Evolutionary conservation across 768 basidiomycete genomes (phyloP).

Genomic region (Fomitopsis pulvina): DNA sequence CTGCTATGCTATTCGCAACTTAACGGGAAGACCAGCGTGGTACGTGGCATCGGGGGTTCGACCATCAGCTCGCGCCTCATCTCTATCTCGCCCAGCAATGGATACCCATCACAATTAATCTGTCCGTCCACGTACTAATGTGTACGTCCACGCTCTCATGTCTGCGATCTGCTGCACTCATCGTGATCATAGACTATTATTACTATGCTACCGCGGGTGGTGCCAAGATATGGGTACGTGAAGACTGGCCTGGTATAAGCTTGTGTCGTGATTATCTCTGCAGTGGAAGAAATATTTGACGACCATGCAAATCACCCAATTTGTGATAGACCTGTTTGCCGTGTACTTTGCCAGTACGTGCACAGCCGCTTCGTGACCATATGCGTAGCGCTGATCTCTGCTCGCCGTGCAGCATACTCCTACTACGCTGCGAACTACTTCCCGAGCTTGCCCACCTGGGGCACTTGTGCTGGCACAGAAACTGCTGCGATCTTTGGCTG

Average conservation of each 20-base stretch:
- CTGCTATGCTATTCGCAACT: constrained; percentile 92
- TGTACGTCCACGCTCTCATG: constrained; percentile 47
- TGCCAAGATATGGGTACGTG: constrained; percentile 86
- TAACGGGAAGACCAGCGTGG: constrained; percentile 90
- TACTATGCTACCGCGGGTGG: constrained; percentile 98
- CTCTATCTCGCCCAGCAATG: constrained; percentile 64
- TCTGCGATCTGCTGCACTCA: neutral
- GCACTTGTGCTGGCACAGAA: constrained; percentile 86
- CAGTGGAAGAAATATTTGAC: constrained; percentile 99
- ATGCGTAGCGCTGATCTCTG: neutral
- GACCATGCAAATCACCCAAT: constrained; percentile 94
- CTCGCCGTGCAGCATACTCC: constrained; percentile 51
- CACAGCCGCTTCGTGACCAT: neutral
- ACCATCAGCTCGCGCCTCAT: neutral
- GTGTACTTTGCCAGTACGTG: constrained; percentile 94
- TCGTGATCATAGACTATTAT: constrained; percentile 76
- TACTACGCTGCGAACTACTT: constrained; percentile 72
- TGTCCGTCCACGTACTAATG: constrained; percentile 95
- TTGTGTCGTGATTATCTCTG: constrained; percentile 2
- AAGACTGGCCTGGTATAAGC: neutral
- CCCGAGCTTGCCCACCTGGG: constrained; percentile 56
- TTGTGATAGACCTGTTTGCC: constrained; percentile 82
- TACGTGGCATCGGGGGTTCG: constrained; percentile 35
- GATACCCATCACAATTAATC: constrained; percentile 89
- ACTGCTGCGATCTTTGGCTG: constrained; percentile 87